Base-by-base conservation (phyloP, 805 yeast species). In the Starmerella khaoyaiensis region DNA sequence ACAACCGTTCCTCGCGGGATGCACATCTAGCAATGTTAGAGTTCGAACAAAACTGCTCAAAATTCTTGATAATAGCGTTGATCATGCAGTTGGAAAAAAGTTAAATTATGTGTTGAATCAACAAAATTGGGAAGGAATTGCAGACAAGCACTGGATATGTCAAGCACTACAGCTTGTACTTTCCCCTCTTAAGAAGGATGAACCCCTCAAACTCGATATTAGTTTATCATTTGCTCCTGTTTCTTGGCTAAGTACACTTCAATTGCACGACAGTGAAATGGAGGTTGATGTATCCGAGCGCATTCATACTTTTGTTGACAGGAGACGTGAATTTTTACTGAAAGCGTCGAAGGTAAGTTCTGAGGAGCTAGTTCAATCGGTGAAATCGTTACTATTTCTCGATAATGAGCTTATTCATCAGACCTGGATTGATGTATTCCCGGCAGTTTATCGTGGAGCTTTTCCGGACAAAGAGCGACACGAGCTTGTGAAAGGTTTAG, bases 91-190 rank as follows among this genome's bases (percentile, higher is more conserved):
- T 18, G 71, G 72, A 48, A 83, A 81, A 55, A 67, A 98, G 40
- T 62, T 90, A 24, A 74, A 77, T 46, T 93, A 93, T 49, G 77
- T 87, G 7, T 70, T 93, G n/a, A 65, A 87, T 26, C 97, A 90
- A 51, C 99, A 90, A 56, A 87, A 83, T 52, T 90, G 99, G 99
- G 99, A 90, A 54, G 79, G 72, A 47, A 62, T 90, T 26, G 86
- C 93, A 0, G 98, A 90, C 47, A 80, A 79, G 50, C 80, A 84
- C 28, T 90, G 98, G 98, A 60, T 87, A 44, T 83, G 83, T 55
- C 97, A 87, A 56, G 97, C 94, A 0, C 64, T 82, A 15, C 95
- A 86, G 53, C 59, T 93, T 21, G 59, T 90, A 5, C 82, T 78
- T 52, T 94, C 90, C 0, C 68, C 94, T 0, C 74, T 81, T 47